Conservation (phyloP, 2,329 filamentous ascomycete genomes). For the Arthrobotrys pseudoclavata region DNA sequence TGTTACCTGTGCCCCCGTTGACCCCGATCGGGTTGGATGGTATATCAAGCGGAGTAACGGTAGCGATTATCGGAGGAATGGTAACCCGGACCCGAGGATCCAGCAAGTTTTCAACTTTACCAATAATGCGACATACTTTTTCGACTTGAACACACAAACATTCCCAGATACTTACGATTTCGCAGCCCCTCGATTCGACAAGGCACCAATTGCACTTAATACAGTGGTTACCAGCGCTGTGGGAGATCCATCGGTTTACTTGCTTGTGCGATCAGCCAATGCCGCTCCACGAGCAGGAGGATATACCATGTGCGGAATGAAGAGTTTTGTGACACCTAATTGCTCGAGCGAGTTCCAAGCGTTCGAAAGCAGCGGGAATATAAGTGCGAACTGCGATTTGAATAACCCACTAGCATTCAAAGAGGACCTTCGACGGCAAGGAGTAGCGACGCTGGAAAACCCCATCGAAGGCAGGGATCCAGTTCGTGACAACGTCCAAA, state of each 20-base stretch:
- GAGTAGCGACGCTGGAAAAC: constrained; percentile 37
- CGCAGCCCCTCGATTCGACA: constrained; percentile 35
- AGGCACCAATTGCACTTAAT: constrained; percentile 26
- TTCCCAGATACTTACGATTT: background rate
- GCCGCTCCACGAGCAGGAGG: background rate
- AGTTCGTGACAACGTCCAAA: constrained; percentile 68
- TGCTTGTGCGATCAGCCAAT: constrained; percentile 20
- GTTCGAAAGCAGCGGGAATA: constrained; percentile 49
- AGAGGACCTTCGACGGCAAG: constrained; percentile 15
- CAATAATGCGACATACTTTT: constrained; percentile 67
- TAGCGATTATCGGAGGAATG: constrained; percentile 4
- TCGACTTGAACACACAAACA: background rate
- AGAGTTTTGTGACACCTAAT: constrained; percentile 74
- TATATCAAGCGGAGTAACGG: constrained; percentile 1
- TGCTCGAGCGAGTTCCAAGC: constrained; percentile 70
- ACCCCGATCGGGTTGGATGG: constrained; percentile 70
- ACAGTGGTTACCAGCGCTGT: background rate
- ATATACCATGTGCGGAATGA: constrained; percentile 75
- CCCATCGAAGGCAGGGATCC: constrained; percentile 66
- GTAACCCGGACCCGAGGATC: constrained; percentile 13
- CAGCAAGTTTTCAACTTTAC: constrained; percentile 55
- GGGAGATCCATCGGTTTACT: constrained; percentile 31
- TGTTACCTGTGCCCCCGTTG: constrained; percentile 79
- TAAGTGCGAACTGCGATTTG: constrained; percentile 40
- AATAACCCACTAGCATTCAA: constrained; percentile 60